Evolutionary conservation across 2,329 filamentous ascomycete species (phyloP).

Genomic region (Aureobasidium sp.): DNA sequence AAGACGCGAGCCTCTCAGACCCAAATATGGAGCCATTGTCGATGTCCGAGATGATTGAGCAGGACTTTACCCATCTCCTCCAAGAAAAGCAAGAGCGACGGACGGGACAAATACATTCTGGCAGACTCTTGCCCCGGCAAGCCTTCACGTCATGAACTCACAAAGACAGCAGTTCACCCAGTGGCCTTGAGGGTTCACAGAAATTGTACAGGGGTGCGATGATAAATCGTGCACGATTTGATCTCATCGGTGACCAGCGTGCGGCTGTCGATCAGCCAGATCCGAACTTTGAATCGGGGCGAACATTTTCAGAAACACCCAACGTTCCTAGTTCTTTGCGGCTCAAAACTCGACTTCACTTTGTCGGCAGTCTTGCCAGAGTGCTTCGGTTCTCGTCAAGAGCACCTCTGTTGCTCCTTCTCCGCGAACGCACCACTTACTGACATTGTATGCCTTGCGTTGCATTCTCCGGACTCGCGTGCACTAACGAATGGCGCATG

Average conservation of each 20-base stretch:
- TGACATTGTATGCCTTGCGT: background rate
- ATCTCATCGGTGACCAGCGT: constrained; percentile 9
- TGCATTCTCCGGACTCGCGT: background rate
- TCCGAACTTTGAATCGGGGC: background rate
- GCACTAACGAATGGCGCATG: constrained; percentile 1
- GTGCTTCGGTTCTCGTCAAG: background rate
- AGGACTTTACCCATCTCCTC: background rate
- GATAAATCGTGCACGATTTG: constrained; percentile 8
- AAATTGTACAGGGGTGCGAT: constrained; percentile 10
- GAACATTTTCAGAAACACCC: too few species aligned
- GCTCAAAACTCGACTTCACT: background rate
- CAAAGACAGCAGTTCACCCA: background rate
- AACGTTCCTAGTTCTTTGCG: background rate
- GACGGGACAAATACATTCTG: constrained; percentile 2
- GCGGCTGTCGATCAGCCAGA: constrained; percentile 9
- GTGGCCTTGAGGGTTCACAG: background rate
- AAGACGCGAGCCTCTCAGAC: constrained; percentile 17
- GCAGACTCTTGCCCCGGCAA: background rate
- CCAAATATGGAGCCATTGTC: constrained; percentile 18
- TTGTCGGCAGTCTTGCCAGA: background rate
- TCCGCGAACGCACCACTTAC: too few species aligned
- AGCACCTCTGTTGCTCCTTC: background rate
- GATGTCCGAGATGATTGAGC: background rate
- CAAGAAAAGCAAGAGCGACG: constrained; percentile 1
- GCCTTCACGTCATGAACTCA: constrained; percentile 11